phyloP scores from a whole-genome alignment of 495 filamentous ascomycete species.

The Wilcoxina mikolae region DNA sequence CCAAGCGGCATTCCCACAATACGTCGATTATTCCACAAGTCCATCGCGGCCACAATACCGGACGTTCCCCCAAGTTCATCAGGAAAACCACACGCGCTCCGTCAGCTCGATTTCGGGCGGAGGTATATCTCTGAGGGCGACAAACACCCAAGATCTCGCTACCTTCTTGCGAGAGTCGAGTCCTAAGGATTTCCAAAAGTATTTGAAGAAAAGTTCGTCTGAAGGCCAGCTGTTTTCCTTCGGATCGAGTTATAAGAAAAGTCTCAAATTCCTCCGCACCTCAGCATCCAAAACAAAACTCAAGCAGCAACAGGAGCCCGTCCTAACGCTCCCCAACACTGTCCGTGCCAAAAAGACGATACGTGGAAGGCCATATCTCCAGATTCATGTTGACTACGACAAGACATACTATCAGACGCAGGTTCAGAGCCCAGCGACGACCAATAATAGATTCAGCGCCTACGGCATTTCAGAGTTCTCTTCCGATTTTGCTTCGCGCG shows the following conservation, averaged over 20 bases:
- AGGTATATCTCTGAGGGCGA: conserved; percentile 13
- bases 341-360: conserved; percentile 23
- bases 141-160: conserved; percentile 22
- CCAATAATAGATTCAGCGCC: conserved; percentile 8
- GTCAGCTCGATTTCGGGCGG: conserved; percentile 11
- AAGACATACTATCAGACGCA: conserved; percentile 2
- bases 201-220: conserved; percentile 10
- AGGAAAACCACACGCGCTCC: conserved; percentile 11
- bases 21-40: conserved; percentile 15
- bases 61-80: conserved; percentile 10
- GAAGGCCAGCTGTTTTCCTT: conserved; percentile 8
- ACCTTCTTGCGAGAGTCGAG: conserved; percentile 21
- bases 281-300: conserved; percentile 6
- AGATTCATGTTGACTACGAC: conserved; percentile 25
- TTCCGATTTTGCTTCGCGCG: conserved; percentile 10
- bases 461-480: conserved; percentile 2
- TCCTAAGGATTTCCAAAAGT: conserved; percentile 19
- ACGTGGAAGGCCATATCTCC: conserved; percentile 24
- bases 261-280: conserved; percentile 20
- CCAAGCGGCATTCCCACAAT: conserved; percentile 3
- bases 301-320: background rate
- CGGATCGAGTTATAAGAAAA: conserved; percentile 8
- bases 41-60: conserved; percentile 15
- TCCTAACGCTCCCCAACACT: conserved; percentile 4
- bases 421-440: conserved; percentile 6